These are phyloP conservation scores for Arachis monticola DNA, from an alignment of 331 rosid species.

Conservation along the genomic window DNA sequence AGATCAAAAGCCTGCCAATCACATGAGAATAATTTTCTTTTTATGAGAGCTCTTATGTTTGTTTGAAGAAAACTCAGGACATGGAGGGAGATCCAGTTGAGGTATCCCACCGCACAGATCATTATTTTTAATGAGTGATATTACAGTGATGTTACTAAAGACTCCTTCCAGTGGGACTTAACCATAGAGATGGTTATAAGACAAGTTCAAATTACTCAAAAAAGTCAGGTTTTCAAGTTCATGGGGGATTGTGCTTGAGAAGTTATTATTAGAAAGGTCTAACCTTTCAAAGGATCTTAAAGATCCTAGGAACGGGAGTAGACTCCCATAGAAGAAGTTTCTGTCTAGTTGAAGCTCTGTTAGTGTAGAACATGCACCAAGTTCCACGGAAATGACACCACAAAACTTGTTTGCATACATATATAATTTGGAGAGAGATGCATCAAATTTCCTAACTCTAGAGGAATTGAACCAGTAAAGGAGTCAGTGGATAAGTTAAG, in stretches of 20 bases:
- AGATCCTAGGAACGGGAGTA: conserved; percentile 6
- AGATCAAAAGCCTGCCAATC: background rate
- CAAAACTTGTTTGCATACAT: background rate
- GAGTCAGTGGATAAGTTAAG: background rate
- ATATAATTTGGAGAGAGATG: background rate
- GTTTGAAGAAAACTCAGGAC: background rate
- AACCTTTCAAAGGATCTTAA: too few species aligned
- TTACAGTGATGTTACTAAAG: background rate
- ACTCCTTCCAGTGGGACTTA: too few species aligned
- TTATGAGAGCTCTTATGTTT: conserved; percentile 18
- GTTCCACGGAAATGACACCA: conserved; percentile 29
- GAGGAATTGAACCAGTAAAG: conserved; percentile 36
- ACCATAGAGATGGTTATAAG: too few species aligned
- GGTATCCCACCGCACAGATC: conserved; percentile 47
- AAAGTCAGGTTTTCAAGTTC: too few species aligned
- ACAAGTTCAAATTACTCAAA: too few species aligned
- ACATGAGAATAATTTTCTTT: conserved; percentile 2
- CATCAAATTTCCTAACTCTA: conserved; percentile 27
- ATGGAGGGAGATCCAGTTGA: conserved; percentile 34
- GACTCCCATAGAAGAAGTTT: conserved; percentile 32
- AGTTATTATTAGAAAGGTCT: too few species aligned
- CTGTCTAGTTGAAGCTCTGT: background rate
- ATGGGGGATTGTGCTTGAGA: too few species aligned
- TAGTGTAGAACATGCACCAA: conserved; percentile 12
- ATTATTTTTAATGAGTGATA: conserved; percentile 38